Conservation (phyloP, 352 stramenopile species). For the Phytophthora gonapodyides region DNA sequence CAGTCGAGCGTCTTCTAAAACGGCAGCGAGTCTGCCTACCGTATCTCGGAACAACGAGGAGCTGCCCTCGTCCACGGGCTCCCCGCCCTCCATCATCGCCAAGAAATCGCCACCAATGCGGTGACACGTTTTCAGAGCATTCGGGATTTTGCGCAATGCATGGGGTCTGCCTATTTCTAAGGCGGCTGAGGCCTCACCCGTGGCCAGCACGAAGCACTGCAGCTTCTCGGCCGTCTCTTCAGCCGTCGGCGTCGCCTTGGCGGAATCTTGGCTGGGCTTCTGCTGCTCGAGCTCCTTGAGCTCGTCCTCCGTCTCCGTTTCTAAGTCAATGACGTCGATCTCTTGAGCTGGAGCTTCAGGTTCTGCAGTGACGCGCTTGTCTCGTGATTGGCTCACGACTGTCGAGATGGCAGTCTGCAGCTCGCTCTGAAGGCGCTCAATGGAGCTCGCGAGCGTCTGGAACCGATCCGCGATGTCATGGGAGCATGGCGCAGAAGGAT, state of each 20-base stretch:
- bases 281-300: neutral
- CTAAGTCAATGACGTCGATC: neutral
- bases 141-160: too few species aligned
- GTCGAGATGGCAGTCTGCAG: neutral
- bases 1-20: neutral
- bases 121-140: neutral
- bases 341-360: neutral
- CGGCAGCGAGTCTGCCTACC: neutral
- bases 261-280: neutral
- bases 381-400: neutral
- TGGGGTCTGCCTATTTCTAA: too few species aligned
- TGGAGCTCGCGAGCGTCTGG: neutral
- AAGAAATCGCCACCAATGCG: neutral
- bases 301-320: slow-evolving; percentile 8
- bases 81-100: neutral
- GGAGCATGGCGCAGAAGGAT: neutral
- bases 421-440: slow-evolving; percentile 4
- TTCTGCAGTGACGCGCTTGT: neutral
- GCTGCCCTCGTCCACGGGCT: neutral
- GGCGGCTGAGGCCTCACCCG: neutral
- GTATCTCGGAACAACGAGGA: slow-evolving; percentile 4
- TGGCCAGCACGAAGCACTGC: neutral
- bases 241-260: neutral
- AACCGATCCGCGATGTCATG: neutral
- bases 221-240: neutral